phyloP scores from a whole-genome alignment of 306 rosid genomes.

The Coriaria nepalensis region DNA sequence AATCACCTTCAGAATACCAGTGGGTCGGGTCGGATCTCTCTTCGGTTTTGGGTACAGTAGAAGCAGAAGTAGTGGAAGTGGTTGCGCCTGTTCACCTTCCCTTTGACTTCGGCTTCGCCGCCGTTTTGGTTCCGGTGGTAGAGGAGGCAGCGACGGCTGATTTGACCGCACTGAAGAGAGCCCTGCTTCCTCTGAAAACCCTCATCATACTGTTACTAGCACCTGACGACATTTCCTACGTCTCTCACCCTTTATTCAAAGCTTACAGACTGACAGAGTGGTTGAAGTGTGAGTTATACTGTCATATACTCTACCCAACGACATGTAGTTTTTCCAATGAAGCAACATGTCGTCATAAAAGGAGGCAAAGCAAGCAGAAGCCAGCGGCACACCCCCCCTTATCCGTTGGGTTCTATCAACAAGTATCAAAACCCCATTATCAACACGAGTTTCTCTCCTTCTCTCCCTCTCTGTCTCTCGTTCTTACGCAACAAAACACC shows the following conservation, averaged over 20 bases:
- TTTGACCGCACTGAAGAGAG: conserved; percentile 18
- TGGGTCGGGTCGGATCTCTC: not conserved
- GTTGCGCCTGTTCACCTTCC: conserved; percentile 5
- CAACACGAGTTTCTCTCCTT: conserved; percentile 15
- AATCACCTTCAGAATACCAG: conserved; percentile 20
- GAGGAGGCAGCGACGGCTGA: conserved; percentile 11
- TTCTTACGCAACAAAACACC: not conserved
- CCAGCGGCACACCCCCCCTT: too few relatives aligned
- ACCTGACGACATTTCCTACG: conserved; percentile 5
- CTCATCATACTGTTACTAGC: conserved; percentile 10
- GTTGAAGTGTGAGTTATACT: not conserved
- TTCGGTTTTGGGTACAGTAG: not conserved
- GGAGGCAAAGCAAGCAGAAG: conserved; percentile 2
- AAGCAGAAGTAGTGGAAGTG: not conserved
- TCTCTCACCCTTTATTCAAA: not conserved
- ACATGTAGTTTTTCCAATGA: not conserved
- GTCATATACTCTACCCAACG: too few relatives aligned
- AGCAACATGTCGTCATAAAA: not conserved
- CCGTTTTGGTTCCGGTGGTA: conserved; percentile 6
- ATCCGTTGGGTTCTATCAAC: conserved; percentile 19
- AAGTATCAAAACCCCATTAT: conserved; percentile 3
- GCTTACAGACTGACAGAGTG: not conserved
- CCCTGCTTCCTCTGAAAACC: conserved; percentile 22
- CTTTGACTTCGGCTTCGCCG: conserved; percentile 11
- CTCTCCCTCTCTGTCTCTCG: not conserved